Conservation (phyloP, 1,284 basidiomycete genomes). For the Fomitopsis schrenkii region DNA sequence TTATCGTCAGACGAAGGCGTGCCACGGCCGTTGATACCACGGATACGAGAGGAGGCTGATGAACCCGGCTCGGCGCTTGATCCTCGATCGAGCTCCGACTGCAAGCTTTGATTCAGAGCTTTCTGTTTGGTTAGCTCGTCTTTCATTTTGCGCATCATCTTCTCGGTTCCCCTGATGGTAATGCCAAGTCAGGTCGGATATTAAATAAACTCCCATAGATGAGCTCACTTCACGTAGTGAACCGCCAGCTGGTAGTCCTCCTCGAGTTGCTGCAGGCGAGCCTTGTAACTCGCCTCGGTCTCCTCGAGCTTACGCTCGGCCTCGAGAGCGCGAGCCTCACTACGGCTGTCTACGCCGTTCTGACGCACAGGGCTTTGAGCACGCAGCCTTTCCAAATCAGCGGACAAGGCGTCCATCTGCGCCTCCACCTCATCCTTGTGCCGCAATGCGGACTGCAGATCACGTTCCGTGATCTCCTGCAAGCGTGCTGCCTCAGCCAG, state of each 20-base stretch:
- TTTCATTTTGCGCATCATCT: constrained; percentile 98
- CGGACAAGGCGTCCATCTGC: constrained; percentile 59
- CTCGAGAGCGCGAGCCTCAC: constrained; percentile 58
- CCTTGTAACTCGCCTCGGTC: constrained; percentile 73
- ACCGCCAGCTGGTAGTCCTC: constrained; percentile 94
- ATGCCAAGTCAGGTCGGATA: constrained; percentile 19
- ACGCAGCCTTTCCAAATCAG: constrained; percentile 62
- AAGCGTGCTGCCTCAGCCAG: constrained; percentile 68
- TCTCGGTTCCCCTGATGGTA: constrained; percentile 84
- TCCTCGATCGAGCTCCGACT: constrained; percentile 78
- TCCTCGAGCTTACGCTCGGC: constrained; percentile 76
- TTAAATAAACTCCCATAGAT: constrained; percentile 5
- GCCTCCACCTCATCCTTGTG: constrained; percentile 72
- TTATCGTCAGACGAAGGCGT: constrained; percentile 76
- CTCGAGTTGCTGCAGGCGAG: constrained; percentile 81
- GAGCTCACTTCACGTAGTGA: constrained; percentile 82
- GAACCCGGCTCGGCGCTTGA: constrained; percentile 55
- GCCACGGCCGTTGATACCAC: constrained; percentile 69
- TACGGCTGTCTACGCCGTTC: constrained; percentile 24
- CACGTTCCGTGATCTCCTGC: constrained; percentile 72
- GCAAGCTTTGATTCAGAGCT: constrained; percentile 71
- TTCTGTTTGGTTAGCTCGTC: constrained; percentile 92
- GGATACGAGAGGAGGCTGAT: constrained; percentile 34
- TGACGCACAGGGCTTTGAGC: constrained; percentile 44
- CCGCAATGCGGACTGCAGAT: constrained; percentile 59